These are phyloP conservation scores for Dissophora globulifera DNA, from an alignment of 192 early-diverging fungal genomes.

Conservation along the genomic window DNA sequence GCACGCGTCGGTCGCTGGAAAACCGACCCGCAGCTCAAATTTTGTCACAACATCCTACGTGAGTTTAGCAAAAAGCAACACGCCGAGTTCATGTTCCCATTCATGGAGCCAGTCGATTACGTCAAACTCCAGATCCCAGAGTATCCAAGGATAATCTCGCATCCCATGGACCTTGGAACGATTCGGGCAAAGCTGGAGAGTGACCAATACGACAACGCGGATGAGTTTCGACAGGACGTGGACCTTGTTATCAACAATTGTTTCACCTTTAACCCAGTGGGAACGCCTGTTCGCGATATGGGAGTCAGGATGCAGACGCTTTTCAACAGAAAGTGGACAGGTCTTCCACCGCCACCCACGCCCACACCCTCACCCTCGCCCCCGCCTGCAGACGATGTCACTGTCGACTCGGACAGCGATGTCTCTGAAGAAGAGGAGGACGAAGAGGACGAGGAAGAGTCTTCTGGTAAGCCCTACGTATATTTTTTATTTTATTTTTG, in stretches of 20 bases:
- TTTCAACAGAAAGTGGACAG: constrained; percentile 75
- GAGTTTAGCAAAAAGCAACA: constrained; percentile 78
- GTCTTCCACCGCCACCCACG: constrained; percentile 38
- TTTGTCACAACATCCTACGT: constrained; percentile 67
- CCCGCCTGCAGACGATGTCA: constrained; percentile 16
- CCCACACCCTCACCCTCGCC: constrained; percentile 30
- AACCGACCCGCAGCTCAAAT: constrained; percentile 69
- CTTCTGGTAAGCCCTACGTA: constrained; percentile 39
- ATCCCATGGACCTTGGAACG: constrained; percentile 85
- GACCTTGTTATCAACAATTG: constrained; percentile 82
- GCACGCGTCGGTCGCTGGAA: constrained; percentile 41
- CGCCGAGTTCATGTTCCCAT: constrained; percentile 76
- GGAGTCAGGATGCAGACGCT: constrained; percentile 71
- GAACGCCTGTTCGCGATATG: constrained; percentile 67
- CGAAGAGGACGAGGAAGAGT: no score
- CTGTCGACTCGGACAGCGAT: constrained; percentile 28
- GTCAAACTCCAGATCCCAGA: constrained; percentile 85
- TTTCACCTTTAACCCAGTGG: constrained; percentile 74
- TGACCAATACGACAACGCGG: constrained; percentile 66
- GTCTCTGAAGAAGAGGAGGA: constrained; percentile 21
- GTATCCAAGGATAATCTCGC: constrained; percentile 83
- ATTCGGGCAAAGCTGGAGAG: constrained; percentile 69
- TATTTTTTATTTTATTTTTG: no score
- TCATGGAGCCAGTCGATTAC: constrained; percentile 88
- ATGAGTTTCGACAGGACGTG: constrained; percentile 74